phyloP scores from a whole-genome alignment of 164 flowering plant genomes.

The Magnolia officinalis region DNA sequence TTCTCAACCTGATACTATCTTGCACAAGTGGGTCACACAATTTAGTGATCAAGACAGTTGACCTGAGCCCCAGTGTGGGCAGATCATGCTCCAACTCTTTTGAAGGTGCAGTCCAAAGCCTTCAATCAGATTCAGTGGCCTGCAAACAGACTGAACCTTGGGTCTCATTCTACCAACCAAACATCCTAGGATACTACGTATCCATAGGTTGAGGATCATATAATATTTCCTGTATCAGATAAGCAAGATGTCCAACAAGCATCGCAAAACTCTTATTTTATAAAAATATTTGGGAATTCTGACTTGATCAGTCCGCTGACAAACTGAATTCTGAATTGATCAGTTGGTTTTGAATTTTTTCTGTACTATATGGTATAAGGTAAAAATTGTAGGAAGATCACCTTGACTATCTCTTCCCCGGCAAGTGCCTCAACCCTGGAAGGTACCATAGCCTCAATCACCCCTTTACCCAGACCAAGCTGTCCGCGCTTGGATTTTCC shows the following conservation, averaged over 20 bases:
- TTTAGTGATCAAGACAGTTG: no score
- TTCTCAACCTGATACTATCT: not conserved
- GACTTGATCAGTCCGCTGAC: not conserved
- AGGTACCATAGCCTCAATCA: slow-evolving; percentile 55
- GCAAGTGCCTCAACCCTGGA: slow-evolving; percentile 66
- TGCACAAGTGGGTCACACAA: not conserved
- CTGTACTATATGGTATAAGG: not conserved
- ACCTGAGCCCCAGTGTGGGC: no score
- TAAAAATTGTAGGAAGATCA: slow-evolving; percentile 15
- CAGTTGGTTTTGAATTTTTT: not conserved
- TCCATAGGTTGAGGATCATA: not conserved
- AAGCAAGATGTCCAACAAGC: not conserved
- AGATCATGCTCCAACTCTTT: no score
- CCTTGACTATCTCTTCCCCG: slow-evolving; percentile 76
- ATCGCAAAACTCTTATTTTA: not conserved
- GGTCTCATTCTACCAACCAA: not conserved
- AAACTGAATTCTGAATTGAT: not conserved
- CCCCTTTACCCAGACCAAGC: slow-evolving; percentile 79
- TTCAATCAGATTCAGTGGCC: no score
- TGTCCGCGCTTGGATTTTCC: slow-evolving; percentile 94
- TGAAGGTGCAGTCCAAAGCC: no score
- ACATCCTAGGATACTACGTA: not conserved
- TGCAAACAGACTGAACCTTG: not conserved
- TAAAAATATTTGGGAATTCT: not conserved
- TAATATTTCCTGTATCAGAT: not conserved